Conservation (phyloP, 306 rosid species). For the Macrotyloma uniflorum region DNA sequence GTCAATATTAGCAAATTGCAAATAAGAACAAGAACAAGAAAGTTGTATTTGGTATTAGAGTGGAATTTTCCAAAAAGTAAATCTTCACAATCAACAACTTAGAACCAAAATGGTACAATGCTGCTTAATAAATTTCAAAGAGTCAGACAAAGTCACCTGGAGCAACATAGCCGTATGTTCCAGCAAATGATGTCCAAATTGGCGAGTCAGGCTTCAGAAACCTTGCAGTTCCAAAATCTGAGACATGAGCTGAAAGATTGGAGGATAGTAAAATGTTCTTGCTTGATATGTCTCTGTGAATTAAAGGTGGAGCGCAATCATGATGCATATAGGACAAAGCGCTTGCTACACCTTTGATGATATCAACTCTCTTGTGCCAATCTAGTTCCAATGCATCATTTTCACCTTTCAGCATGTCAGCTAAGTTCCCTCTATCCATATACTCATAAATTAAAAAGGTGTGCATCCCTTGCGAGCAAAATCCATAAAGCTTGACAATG, state of each 20-base stretch:
- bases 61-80: neutral
- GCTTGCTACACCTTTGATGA: constrained; percentile 47
- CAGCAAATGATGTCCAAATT: constrained; percentile 49
- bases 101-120: neutral
- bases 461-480: constrained; percentile 47
- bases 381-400: constrained; percentile 38
- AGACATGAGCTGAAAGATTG: constrained; percentile 41
- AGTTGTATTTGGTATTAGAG: neutral
- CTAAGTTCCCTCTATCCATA: constrained; percentile 51
- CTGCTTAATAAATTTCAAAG: neutral
- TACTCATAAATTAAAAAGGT: constrained; percentile 53
- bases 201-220: constrained; percentile 47
- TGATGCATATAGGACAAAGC: constrained; percentile 47
- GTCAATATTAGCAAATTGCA: neutral
- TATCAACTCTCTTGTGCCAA: constrained; percentile 45
- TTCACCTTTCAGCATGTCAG: constrained; percentile 34
- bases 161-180: constrained; percentile 57
- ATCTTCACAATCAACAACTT: neutral
- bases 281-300: constrained; percentile 56
- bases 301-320: constrained; percentile 39
- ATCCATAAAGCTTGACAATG: constrained; percentile 59
- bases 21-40: neutral
- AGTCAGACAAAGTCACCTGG: constrained; percentile 39
- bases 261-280: constrained; percentile 45
- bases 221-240: constrained; percentile 58